Conservation (phyloP, 1,284 basidiomycete genomes). For the Athelia sp. region DNA sequence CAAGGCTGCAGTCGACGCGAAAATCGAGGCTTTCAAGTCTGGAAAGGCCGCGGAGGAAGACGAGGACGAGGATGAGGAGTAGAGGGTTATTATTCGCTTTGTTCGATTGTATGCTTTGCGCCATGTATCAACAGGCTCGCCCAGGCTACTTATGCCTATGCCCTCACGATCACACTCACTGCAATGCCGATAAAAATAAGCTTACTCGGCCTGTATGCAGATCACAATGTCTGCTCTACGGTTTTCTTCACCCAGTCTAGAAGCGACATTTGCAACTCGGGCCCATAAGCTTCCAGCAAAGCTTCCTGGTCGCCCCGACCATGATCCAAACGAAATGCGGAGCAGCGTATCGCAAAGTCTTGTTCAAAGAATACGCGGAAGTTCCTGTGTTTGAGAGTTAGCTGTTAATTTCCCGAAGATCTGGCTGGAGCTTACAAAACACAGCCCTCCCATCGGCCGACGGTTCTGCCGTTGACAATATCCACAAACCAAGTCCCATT, state of each 20-base stretch:
- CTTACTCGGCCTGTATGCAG: background rate
- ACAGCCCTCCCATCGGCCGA: conserved; percentile 78
- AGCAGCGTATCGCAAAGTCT: conserved; percentile 47
- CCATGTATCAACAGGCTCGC: conserved; percentile 1
- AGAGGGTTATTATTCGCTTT: conserved; percentile 22
- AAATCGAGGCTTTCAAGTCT: conserved; percentile 83
- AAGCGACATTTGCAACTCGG: conserved; percentile 26
- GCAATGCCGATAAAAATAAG: background rate
- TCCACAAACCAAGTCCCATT: conserved; percentile 77
- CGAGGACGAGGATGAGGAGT: conserved; percentile 54
- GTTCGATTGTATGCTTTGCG: conserved; percentile 1
- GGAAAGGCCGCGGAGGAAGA: conserved; percentile 48
- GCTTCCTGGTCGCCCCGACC: conserved; percentile 33
- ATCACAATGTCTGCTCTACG: conserved; percentile 30
- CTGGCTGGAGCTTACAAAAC: conserved; percentile 49
- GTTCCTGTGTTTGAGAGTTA: conserved; percentile 37
- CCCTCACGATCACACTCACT: conserved; percentile 1
- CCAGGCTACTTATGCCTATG: conserved; percentile 12
- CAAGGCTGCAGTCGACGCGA: conserved; percentile 71
- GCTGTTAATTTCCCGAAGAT: background rate
- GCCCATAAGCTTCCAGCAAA: conserved; percentile 35
- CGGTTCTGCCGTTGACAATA: conserved; percentile 50
- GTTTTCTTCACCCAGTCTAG: conserved; percentile 46
- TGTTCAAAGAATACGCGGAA: conserved; percentile 53
- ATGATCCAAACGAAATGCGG: conserved; percentile 46